Conservation (phyloP, 106 monocot genomes). For the Dendrobium huoshanense region DNA sequence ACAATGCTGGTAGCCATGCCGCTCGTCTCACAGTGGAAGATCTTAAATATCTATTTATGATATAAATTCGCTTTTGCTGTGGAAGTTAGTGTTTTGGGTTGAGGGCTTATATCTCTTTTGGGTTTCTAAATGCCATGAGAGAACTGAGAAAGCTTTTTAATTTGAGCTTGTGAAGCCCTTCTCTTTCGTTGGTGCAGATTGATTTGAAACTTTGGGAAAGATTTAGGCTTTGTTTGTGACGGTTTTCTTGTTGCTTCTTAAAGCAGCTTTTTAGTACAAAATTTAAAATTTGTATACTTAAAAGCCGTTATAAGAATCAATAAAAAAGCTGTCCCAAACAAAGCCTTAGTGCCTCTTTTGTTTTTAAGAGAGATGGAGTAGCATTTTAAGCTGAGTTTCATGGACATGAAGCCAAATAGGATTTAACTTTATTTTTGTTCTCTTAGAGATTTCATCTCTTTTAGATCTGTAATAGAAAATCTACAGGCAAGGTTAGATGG, state of each 20-base stretch:
- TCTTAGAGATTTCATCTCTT: background rate
- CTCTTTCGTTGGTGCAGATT: too few relatives aligned
- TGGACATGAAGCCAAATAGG: background rate
- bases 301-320: too few relatives aligned
- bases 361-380: background rate
- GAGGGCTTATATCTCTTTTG: background rate
- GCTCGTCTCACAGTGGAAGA: conserved; percentile 72
- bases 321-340: too few relatives aligned
- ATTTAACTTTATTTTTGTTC: background rate
- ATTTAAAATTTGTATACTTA: too few relatives aligned
- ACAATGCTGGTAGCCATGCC: conserved; percentile 21
- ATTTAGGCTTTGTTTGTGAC: too few relatives aligned
- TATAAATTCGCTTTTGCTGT: conserved; percentile 1
- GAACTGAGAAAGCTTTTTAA: background rate
- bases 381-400: too few relatives aligned
- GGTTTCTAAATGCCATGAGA: background rate
- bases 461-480: background rate
- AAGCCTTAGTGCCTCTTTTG: too few relatives aligned
- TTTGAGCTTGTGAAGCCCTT: too few relatives aligned
- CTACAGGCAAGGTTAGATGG: background rate
- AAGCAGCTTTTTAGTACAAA: too few relatives aligned
- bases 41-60: conserved; percentile 59
- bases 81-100: too few relatives aligned
- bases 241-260: too few relatives aligned
- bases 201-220: too few relatives aligned